A percentile compares a stretch with the other conserved stretches of the same genome.
phyloP scores from a whole-genome alignment of 1,139 yeast species.

The Candida glucosophila region DNA sequence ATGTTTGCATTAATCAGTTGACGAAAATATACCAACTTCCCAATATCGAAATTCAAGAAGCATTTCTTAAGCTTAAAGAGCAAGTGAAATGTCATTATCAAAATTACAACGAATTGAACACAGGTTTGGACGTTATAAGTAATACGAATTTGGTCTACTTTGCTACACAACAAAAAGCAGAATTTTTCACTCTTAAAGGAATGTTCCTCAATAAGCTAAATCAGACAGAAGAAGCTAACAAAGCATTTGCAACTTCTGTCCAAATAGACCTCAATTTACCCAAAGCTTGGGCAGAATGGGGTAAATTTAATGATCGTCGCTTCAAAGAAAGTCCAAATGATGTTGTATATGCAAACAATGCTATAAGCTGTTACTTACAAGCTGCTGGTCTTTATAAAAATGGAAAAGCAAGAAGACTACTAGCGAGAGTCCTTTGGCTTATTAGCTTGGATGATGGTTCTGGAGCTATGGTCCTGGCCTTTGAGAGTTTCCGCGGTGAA shows the following conservation, averaged over 20 bases:
- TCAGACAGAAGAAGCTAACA: slow-evolving; percentile 91
- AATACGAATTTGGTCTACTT: slow-evolving; percentile 93
- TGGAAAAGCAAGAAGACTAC: slow-evolving; percentile 77
- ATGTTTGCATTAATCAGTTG: slow-evolving; percentile 87
- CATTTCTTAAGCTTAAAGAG: slow-evolving; percentile 87
- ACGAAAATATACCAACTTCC: slow-evolving; percentile 94
- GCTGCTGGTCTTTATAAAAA: slow-evolving; percentile 96
- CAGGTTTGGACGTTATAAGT: slow-evolving; percentile 94
- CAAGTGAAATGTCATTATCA: slow-evolving; percentile 98
- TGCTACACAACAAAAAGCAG: slow-evolving; percentile 96
- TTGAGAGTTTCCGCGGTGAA: slow-evolving; percentile 89
- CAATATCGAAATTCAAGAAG: slow-evolving; percentile 96
- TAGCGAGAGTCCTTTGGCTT: slow-evolving; percentile 90
- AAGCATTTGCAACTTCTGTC: slow-evolving; percentile 95
- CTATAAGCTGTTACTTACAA: slow-evolving; percentile 90
- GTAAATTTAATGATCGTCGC: slow-evolving; percentile 83
- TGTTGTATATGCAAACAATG: slow-evolving; percentile 82
- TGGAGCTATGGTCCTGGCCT: slow-evolving; percentile 78
- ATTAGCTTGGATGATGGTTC: slow-evolving; percentile 82
- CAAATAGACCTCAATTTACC: slow-evolving; percentile 90
- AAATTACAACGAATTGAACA: slow-evolving; percentile 74
- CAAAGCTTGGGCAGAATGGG: slow-evolving; percentile 99
- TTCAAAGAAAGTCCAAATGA: slow-evolving; percentile 81
- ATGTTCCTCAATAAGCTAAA: slow-evolving; percentile 91
- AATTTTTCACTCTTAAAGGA: slow-evolving; percentile 92